phyloP scores from a whole-genome alignment of 345 rosid genomes.

The Linum tenue region DNA sequence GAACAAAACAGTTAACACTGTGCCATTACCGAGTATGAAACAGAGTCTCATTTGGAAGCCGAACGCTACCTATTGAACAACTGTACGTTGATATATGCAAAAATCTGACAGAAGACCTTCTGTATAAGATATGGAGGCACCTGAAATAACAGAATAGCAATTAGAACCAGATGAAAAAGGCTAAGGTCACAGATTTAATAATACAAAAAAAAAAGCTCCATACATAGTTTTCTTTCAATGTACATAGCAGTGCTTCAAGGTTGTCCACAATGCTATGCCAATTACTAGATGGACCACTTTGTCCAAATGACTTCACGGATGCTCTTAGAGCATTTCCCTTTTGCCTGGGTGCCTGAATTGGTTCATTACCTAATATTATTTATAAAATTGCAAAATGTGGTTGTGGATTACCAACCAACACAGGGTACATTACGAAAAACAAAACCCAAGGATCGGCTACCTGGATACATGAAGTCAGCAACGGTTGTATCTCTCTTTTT shows the following conservation, averaged over 20 bases:
- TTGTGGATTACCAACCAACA: background rate
- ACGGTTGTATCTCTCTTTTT: background rate
- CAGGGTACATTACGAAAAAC: background rate
- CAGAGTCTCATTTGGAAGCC: background rate
- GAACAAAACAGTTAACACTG: background rate
- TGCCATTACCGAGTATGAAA: background rate
- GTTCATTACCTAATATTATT: background rate
- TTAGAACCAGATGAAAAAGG: background rate
- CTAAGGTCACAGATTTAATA: background rate
- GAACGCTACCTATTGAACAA: conserved; percentile 22
- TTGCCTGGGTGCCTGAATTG: conserved; percentile 18
- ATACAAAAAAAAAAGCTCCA: conserved; percentile 1
- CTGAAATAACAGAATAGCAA: conserved; percentile 9
- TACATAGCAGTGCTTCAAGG: conserved; percentile 12
- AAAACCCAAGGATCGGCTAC: conserved; percentile 1
- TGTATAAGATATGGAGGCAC: conserved; percentile 19
- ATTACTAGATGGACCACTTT: conserved; percentile 8
- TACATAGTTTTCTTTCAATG: conserved; percentile 20
- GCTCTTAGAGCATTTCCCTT: conserved; percentile 11
- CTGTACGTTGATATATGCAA: conserved; percentile 18
- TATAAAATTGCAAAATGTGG: conserved; percentile 7
- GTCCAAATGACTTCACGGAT: background rate
- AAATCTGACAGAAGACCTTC: conserved; percentile 18
- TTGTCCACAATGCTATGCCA: conserved; percentile 17
- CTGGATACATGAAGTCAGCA: conserved; percentile 7